phyloP scores from a whole-genome alignment of 108 stramenopile species.

The Cylindrotheca fusiformis region DNA sequence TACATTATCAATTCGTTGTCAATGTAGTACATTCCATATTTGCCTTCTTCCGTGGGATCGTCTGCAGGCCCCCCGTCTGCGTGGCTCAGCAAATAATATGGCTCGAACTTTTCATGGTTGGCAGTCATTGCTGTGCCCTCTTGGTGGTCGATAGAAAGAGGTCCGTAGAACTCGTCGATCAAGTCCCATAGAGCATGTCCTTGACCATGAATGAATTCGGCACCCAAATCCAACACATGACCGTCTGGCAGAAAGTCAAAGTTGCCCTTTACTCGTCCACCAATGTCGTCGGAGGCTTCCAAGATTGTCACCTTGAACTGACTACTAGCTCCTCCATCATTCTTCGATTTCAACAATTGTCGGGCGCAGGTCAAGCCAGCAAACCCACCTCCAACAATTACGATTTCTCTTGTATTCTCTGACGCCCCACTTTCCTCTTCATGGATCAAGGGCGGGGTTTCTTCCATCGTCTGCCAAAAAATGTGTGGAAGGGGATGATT shows the following conservation, averaged over 20 bases:
- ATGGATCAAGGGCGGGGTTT: too few species aligned
- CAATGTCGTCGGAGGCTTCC: constrained; percentile 26
- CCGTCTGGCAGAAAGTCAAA: constrained; percentile 13
- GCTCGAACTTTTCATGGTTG: constrained; percentile 10
- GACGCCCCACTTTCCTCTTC: background rate
- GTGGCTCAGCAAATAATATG: constrained; percentile 28
- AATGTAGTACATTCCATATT: constrained; percentile 44
- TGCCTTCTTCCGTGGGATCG: constrained; percentile 24
- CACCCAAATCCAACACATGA: constrained; percentile 35
- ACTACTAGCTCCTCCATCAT: background rate
- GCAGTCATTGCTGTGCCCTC: background rate
- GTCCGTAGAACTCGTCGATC: constrained; percentile 7
- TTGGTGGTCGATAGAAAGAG: constrained; percentile 16
- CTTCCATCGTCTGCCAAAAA: too few species aligned
- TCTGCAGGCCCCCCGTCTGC: constrained; percentile 42
- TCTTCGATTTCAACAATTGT: constrained; percentile 7
- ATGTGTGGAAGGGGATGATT: too few species aligned
- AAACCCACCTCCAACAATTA: constrained; percentile 39
- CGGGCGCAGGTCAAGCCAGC: constrained; percentile 37
- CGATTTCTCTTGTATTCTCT: constrained; percentile 10
- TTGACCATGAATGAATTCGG: constrained; percentile 43
- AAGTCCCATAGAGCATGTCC: constrained; percentile 28
- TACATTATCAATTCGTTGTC: constrained; percentile 28
- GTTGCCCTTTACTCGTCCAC: constrained; percentile 22
- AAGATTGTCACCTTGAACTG: constrained; percentile 15